A percentile compares a stretch with the other conserved stretches of the same genome.
Conservation (phyloP, 208 protist species). For the Histomonas meleagridis region DNA sequence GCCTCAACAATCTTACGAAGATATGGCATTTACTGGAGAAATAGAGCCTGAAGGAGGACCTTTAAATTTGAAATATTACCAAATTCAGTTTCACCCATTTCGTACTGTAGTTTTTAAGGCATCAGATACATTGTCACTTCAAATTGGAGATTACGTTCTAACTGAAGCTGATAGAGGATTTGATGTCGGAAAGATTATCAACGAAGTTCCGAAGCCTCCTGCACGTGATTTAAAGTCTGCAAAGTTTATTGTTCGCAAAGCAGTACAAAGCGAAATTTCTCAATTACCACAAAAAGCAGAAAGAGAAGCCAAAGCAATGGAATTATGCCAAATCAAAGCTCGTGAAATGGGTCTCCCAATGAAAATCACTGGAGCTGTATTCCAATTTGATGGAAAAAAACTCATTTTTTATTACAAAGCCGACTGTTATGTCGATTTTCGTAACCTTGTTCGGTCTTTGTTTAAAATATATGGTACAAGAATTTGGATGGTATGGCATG, state of each 20-base stretch:
- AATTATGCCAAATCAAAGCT: not conserved
- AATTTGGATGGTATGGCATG: conserved; percentile 35
- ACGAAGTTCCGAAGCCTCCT: not conserved
- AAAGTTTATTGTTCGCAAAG: not conserved
- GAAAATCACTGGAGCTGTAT: not conserved
- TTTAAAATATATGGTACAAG: not conserved
- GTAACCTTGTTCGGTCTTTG: not conserved
- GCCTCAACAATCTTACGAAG: not conserved
- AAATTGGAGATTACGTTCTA: conserved; percentile 7
- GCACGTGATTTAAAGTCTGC: not conserved
- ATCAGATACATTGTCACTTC: too few relatives aligned
- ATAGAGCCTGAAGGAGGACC: not conserved
- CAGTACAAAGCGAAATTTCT: not conserved
- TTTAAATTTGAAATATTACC: not conserved
- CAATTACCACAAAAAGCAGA: not conserved
- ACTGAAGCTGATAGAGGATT: conserved; percentile 30
- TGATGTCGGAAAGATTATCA: not conserved
- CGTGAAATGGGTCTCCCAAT: not conserved
- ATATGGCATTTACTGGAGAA: not conserved
- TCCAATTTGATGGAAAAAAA: conserved; percentile 35
- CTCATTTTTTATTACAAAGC: not conserved
- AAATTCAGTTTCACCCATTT: conserved; percentile 34
- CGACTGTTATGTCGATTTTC: not conserved
- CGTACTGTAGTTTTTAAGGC: too few relatives aligned
- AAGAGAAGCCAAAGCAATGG: not conserved